A percentile compares a stretch with the other conserved stretches of the same genome.
These are phyloP conservation scores for Fusarium duplospermum DNA, from an alignment of 2,329 filamentous ascomycete species.

Conservation along the genomic window DNA sequence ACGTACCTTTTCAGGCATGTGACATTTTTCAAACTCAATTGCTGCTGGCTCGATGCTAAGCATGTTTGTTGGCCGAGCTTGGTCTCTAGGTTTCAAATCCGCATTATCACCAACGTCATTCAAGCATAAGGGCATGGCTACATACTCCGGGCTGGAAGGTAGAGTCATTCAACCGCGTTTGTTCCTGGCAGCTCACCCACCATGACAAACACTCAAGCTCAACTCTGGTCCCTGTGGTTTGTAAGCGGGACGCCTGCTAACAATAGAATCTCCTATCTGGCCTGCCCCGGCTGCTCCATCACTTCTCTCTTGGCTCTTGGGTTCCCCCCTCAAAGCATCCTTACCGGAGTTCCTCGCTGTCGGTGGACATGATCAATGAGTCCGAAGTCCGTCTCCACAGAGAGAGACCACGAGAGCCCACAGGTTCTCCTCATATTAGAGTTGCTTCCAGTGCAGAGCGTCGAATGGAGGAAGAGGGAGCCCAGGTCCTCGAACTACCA, in stretches of 20 bases:
- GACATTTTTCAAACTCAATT: conserved; percentile 1
- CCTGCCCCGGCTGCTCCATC: background rate
- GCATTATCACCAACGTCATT: background rate
- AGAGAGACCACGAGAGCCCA: background rate
- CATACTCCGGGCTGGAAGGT: background rate
- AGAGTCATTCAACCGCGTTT: background rate
- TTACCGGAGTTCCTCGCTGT: background rate
- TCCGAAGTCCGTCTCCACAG: background rate
- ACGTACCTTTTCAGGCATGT: background rate
- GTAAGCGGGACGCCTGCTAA: background rate
- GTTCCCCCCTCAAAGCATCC: background rate
- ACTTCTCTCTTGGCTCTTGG: background rate
- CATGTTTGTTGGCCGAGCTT: background rate
- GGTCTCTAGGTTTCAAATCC: background rate
- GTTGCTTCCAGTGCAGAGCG: background rate
- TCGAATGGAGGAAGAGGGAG: background rate
- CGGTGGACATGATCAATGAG: background rate
- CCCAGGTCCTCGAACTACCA: background rate
- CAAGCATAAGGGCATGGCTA: background rate
- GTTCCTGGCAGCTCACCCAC: background rate
- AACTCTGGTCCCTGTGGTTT: background rate
- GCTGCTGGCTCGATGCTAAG: background rate
- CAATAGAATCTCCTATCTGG: background rate
- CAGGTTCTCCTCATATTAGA: background rate
- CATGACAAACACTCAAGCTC: background rate